Base-by-base conservation (phyloP, 2,329 filamentous ascomycete genomes). In the Ceratocystis papillata region DNA sequence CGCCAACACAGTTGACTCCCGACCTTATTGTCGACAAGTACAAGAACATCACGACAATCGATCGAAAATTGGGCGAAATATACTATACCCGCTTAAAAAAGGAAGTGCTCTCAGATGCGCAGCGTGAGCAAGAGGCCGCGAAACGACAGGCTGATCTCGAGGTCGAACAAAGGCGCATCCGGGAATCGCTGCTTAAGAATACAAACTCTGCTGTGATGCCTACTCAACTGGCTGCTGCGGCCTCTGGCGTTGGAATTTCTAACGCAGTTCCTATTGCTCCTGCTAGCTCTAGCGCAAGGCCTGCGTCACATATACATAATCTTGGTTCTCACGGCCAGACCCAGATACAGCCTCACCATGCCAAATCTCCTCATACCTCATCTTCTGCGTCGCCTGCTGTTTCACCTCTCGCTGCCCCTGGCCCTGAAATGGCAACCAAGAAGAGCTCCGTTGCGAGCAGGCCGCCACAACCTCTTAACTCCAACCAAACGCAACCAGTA, bases 31-130 rank as follows among this genome's bases (percentile, higher is more conserved):
- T 64, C 25, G 62, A 64, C 25, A 61, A 65, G 25, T 62, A 66
- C 37, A 62, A 68, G 22, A 68, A 60, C 0, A 68, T 68, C 25
- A 68, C 67, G 3, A 15, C 55, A 7, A 66, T 68, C 45, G 67
- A 68, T 30, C 61, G 45, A 10, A 64, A 64, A 28, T 45, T 68
- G 2, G 67, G 64, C 17, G 67, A 66, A 53, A 64, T 64, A 10
- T 68, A 68, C 62, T 66, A 68, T 37, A 48, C 67, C 3, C 57
- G 53, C 28, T 62, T 68, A 6, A 68, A 68, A 41, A 68, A 64
- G 53, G 67, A 68, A 37, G 63, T 65, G 28, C 22, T 68, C 8
- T 61, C 60, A 15, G 67, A 68, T 55, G 63, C 63, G 15, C 67
- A 68, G 50, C 59, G 60, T 8, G 67, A 68, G 22, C 50, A 59